Percentiles rank a stretch among this genome's conserved stretches.
Evolutionary conservation across 306 rosid species (phyloP).

Genomic region (Quercus wislizeni): DNA sequence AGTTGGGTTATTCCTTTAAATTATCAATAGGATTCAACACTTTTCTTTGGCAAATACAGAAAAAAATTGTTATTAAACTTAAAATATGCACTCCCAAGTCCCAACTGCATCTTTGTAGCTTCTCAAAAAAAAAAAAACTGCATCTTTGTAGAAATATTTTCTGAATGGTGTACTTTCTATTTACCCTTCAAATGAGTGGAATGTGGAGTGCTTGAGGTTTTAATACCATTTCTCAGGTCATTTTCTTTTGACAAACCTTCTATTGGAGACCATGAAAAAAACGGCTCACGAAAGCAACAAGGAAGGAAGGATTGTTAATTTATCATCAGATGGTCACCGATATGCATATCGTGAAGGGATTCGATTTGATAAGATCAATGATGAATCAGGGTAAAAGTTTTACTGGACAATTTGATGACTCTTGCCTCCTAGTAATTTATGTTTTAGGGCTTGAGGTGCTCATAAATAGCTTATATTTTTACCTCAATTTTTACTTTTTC

Average conservation of each 20-base stretch:
- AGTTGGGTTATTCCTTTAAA: background rate
- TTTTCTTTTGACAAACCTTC: constrained; percentile 76
- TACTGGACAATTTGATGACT: constrained; percentile 16
- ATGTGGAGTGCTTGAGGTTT: background rate
- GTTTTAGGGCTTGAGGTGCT: background rate
- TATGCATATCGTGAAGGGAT: constrained; percentile 51
- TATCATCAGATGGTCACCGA: constrained; percentile 68
- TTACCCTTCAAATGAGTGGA: background rate
- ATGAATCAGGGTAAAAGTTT: constrained; percentile 60
- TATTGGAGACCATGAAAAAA: constrained; percentile 74
- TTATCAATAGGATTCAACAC: background rate
- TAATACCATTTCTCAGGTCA: constrained; percentile 53
- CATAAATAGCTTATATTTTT: constrained; percentile 3
- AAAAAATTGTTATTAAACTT: background rate
- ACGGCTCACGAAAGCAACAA: constrained; percentile 52
- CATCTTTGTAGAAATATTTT: background rate
- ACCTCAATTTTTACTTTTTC: background rate
- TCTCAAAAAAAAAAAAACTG: background rate
- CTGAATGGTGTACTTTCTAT: background rate
- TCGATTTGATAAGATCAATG: constrained; percentile 60
- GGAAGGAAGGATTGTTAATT: constrained; percentile 75
- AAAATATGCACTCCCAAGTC: background rate
- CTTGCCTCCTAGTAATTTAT: background rate
- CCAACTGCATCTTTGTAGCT: background rate
- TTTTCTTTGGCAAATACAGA: background rate